phyloP scores from a whole-genome alignment of 1,284 basidiomycete genomes.

The Cryptococcus floricola region DNA sequence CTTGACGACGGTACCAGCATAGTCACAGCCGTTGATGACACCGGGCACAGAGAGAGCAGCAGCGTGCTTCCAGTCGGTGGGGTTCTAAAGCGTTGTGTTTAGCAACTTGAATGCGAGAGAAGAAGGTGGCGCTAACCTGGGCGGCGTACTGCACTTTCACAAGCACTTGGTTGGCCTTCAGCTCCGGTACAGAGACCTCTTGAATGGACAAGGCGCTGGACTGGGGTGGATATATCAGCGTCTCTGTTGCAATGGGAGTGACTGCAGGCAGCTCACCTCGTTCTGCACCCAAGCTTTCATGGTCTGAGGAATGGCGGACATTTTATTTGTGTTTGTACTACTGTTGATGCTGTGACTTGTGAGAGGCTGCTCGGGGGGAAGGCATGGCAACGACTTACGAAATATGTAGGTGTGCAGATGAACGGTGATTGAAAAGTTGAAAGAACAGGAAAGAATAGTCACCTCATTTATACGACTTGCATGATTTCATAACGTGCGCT shows the following conservation, averaged over 20 bases:
- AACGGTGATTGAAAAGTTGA: no score
- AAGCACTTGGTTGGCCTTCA: constrained; percentile 40
- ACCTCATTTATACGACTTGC: no score
- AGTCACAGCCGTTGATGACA: constrained; percentile 53
- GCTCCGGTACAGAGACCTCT: constrained; percentile 32
- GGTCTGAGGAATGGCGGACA: constrained; percentile 19
- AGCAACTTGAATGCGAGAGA: neutral
- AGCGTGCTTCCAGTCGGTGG: constrained; percentile 45
- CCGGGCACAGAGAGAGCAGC: constrained; percentile 31
- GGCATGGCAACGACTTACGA: no score
- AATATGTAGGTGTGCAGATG: no score
- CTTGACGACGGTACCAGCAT: constrained; percentile 50
- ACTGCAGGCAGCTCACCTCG: constrained; percentile 9
- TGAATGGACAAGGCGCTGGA: constrained; percentile 16
- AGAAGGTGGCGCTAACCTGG: constrained; percentile 19
- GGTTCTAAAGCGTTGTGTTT: constrained; percentile 22
- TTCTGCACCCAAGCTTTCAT: constrained; percentile 33
- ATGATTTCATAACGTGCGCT: no score
- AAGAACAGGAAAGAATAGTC: no score
- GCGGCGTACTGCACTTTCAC: constrained; percentile 44
- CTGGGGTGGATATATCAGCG: neutral
- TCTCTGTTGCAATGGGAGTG: neutral
- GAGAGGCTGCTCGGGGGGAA: no score
- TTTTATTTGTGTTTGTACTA: no score
- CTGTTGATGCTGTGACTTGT: no score